phyloP scores from a whole-genome alignment of 2,329 filamentous ascomycete species.

The Tolypocladium capitatum region DNA sequence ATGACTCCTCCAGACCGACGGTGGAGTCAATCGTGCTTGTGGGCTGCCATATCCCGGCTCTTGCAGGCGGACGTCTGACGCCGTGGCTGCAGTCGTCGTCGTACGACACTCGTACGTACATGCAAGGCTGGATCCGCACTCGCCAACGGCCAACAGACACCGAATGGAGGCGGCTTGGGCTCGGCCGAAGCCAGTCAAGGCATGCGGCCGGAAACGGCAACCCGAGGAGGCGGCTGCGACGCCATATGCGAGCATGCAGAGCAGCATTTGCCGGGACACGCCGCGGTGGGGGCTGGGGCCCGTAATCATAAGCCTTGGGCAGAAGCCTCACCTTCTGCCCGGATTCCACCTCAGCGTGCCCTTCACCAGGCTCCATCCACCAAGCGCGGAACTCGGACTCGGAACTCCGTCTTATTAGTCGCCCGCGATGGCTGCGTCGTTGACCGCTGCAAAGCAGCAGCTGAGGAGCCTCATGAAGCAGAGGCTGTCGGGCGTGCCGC shows the following conservation, averaged over 20 bases:
- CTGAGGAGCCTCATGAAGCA: constrained; percentile 59
- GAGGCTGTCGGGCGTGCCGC: constrained; percentile 45
- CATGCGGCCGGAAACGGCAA: not conserved
- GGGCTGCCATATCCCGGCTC: too few species aligned
- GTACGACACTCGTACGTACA: not conserved
- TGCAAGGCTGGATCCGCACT: too few species aligned
- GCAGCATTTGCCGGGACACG: not conserved
- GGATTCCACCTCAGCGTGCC: not conserved
- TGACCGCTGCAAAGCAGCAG: constrained; percentile 61
- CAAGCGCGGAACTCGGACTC: not conserved
- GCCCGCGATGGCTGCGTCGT: constrained; percentile 32
- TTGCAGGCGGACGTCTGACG: too few species aligned
- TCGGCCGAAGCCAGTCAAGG: not conserved
- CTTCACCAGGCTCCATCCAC: not conserved
- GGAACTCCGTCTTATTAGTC: not conserved
- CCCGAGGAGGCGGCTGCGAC: not conserved
- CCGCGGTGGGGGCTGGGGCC: not conserved
- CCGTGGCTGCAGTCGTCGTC: not conserved
- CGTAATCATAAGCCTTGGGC: too few species aligned
- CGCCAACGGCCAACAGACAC: not conserved
- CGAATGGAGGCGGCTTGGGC: too few species aligned
- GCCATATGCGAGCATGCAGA: not conserved
- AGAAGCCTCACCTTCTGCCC: not conserved
- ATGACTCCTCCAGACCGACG: not conserved
- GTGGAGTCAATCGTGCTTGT: not conserved